A percentile compares a stretch with the other conserved stretches of the same genome.
These are phyloP conservation scores for Misopates orontium DNA, from an alignment of 257 asterid genomes.

Conservation along the genomic window DNA sequence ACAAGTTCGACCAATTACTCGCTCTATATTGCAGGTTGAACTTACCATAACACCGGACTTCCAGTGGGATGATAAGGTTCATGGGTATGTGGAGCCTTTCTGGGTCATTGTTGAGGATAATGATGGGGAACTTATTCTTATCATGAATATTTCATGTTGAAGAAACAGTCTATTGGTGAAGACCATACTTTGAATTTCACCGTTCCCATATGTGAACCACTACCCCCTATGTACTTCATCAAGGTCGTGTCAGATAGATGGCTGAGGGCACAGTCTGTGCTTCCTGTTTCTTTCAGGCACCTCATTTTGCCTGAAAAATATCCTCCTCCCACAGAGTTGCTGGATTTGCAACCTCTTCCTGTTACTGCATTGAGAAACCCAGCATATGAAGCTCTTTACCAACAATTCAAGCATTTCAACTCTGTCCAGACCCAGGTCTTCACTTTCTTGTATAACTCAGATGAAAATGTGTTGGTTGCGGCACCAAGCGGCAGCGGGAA, in stretches of 20 bases:
- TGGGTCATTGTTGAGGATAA: constrained; percentile 44
- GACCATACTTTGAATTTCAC: constrained; percentile 55
- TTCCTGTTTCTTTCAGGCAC: constrained; percentile 62
- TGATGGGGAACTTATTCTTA: constrained; percentile 55
- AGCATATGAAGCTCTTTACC: constrained; percentile 54
- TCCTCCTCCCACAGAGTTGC: constrained; percentile 63
- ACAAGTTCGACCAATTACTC: constrained; percentile 59
- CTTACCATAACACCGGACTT: constrained; percentile 58
- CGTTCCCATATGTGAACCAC: constrained; percentile 57
- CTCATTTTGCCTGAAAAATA: constrained; percentile 62
- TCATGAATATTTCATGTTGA: constrained; percentile 56
- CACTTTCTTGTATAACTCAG: constrained; percentile 55
- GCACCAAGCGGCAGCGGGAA: constrained; percentile 71
- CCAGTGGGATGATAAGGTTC: constrained; percentile 63
- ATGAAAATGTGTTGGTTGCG: constrained; percentile 65
- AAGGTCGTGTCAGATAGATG: constrained; percentile 54
- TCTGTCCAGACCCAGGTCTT: constrained; percentile 67
- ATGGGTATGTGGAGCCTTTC: constrained; percentile 33
- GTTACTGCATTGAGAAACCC: constrained; percentile 63
- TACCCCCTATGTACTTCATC: constrained; percentile 55
- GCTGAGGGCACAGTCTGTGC: constrained; percentile 53
- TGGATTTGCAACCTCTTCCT: constrained; percentile 64
- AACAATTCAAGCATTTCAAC: constrained; percentile 62
- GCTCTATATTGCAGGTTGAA: constrained; percentile 57
- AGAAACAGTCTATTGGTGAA: constrained; percentile 54